phyloP scores from a whole-genome alignment of 768 basidiomycete genomes.

The Serendipita sp. region DNA sequence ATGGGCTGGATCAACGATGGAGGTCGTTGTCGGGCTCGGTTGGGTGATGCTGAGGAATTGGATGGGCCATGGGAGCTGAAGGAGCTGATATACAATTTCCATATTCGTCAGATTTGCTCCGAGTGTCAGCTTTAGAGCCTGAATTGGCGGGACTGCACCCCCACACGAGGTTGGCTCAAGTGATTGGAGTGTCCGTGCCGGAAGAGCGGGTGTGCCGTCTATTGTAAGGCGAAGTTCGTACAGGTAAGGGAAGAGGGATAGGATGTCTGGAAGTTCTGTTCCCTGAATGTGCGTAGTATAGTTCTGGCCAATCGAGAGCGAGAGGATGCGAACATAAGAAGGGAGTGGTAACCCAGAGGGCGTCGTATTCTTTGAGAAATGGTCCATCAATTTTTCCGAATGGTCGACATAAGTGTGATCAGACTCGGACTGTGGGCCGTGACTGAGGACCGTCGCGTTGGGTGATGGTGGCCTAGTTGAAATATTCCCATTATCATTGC shows the following conservation, averaged over 20 bases:
- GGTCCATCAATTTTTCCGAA: neutral
- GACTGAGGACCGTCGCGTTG: neutral
- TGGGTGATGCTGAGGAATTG: conserved; percentile 4
- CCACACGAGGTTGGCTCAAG: neutral
- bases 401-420: neutral
- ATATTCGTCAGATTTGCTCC: neutral
- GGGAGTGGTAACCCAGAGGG: neutral
- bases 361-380: neutral
- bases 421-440: neutral
- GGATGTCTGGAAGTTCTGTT: conserved; percentile 1
- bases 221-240: conserved; percentile 3
- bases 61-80: neutral
- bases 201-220: neutral
- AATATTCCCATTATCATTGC: neutral
- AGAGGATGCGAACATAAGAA: neutral
- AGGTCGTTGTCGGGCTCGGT: neutral
- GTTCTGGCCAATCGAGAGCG: neutral
- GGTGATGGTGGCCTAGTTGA: neutral
- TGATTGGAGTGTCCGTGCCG: neutral
- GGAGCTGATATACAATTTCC: neutral
- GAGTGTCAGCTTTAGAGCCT: neutral
- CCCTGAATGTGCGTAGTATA: neutral
- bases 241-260: neutral
- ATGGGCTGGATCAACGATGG: neutral
- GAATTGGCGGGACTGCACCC: neutral